Base-by-base conservation (phyloP, 2,329 filamentous ascomycete genomes). In the Epichloe aotearoae region DNA sequence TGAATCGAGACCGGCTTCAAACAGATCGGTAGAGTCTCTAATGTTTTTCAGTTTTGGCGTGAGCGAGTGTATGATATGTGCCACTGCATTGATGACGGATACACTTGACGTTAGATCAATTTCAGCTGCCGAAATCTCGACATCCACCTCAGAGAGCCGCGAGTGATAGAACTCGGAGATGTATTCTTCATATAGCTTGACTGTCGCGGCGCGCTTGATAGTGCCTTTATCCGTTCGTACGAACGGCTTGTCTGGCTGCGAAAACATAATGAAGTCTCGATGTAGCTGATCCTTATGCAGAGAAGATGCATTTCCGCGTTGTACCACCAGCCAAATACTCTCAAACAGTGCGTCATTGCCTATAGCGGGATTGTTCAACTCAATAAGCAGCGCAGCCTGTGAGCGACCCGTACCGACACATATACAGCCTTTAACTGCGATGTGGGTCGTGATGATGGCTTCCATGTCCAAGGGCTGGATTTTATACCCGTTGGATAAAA, bases 91-190 rank as follows among this genome's bases (percentile, higher is more conserved):
- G 59, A 2, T 39, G n/a, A 39, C 15, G 37, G 37, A 39, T 39
- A 17, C 15, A 39, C 37, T 39, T 12, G 37, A 39, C 7, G 37
- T 17, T 15, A 39, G 15, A 39, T 39, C 15, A 39, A 39, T 39
- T 15, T 39, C 37, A 17, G 37, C 37, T 39, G 15, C 37, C 37
- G 37, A 39, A 39, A 56, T 20, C 58, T 57, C 4, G 55, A 19
- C 0, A 62, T 39, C 53, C 11, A 51, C 57, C 8, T 61, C 58
- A 10, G 61, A 48, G 10, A 50, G 50, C 7, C 55, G 54, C 2
- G 60, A 56, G 17, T 47, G 52, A 54, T 76, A 77, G 4, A 76
- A 61, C 0, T 63, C 61, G 4, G 75, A 68, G 40, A 77, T 76
- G 51, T 75, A 73, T 1, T 66, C 55, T 2, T 58, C 58, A 46